Conservation (phyloP, 2,329 filamentous ascomycete genomes). For the Fonsecaea pugnacius region DNA sequence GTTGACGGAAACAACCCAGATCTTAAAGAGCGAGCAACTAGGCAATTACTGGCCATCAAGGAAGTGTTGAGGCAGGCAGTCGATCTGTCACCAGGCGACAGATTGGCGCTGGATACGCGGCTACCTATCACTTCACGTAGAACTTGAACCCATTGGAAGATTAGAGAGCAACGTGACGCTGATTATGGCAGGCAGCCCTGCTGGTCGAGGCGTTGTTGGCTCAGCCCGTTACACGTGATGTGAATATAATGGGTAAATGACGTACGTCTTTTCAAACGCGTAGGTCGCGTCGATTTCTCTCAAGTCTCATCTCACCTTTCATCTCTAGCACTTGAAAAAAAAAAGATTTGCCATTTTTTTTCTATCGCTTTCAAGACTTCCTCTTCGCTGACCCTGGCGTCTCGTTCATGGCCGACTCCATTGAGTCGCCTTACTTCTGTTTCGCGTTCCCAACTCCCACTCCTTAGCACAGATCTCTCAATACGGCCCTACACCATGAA, state of each 20-base stretch:
- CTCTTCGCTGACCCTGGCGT: conserved; percentile 21
- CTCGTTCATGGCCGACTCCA: conserved; percentile 20
- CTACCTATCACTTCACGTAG: conserved; percentile 46
- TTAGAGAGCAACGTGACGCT: neutral
- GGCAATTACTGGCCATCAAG: conserved; percentile 60
- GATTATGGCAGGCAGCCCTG: neutral
- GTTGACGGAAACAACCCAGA: conserved; percentile 58
- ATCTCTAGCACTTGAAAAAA: neutral
- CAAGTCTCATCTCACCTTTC: neutral
- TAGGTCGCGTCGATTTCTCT: conserved; percentile 3
- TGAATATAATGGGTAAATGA: conserved; percentile 2
- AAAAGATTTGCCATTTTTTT: neutral
- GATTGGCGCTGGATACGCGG: conserved; percentile 63
- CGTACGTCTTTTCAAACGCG: conserved; percentile 17
- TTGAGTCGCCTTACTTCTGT: neutral
- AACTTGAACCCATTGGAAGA: conserved; percentile 15
- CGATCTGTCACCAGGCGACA: conserved; percentile 61
- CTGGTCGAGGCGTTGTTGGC: neutral
- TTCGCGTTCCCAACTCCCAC: neutral
- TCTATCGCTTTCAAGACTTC: neutral
- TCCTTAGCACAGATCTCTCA: conserved; percentile 4
- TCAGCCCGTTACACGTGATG: conserved; percentile 21
- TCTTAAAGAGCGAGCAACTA: conserved; percentile 58
- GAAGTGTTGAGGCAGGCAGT: conserved; percentile 61
- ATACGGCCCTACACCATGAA: conserved; percentile 39